These are phyloP conservation scores for Mycoemilia scoparia DNA, from an alignment of 192 early-diverging fungal genomes.

Conservation along the genomic window DNA sequence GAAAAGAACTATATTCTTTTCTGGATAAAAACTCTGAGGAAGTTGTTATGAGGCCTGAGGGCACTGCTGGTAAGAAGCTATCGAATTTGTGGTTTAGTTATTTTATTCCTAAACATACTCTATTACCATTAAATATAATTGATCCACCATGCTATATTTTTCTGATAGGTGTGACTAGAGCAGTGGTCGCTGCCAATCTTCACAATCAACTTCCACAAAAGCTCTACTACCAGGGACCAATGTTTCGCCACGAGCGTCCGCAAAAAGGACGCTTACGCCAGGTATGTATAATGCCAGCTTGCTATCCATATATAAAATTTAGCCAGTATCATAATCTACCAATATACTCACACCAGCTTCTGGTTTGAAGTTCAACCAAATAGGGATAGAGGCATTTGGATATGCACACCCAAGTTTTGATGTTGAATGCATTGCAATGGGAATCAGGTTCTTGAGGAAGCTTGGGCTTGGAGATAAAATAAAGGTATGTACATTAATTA, in stretches of 20 bases:
- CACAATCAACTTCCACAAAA: slow-evolving; percentile 25
- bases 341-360: no score
- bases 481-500: slow-evolving; percentile 3
- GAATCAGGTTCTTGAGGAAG: slow-evolving; percentile 20
- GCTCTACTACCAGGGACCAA: slow-evolving; percentile 43
- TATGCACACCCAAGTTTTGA: slow-evolving; percentile 31
- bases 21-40: slow-evolving; percentile 33
- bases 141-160: no score
- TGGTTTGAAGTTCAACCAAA: slow-evolving; percentile 60
- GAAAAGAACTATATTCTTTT: slow-evolving; percentile 51
- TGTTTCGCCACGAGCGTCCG: slow-evolving; percentile 54
- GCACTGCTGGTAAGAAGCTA: slow-evolving; percentile 37
- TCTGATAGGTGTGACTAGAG: slow-evolving; percentile 14
- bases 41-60: slow-evolving; percentile 50
- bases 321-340: background rate
- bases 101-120: no score
- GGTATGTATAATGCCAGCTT: slow-evolving; percentile 12
- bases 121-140: no score
- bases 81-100: background rate
- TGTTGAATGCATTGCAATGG: slow-evolving; percentile 39
- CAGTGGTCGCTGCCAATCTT: slow-evolving; percentile 25
- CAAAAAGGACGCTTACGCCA: slow-evolving; percentile 47
- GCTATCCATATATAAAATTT: background rate
- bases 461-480: slow-evolving; percentile 14
- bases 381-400: slow-evolving; percentile 42